Base-by-base conservation (phyloP, 768 basidiomycete genomes). In the Leccinum variicolor region DNA sequence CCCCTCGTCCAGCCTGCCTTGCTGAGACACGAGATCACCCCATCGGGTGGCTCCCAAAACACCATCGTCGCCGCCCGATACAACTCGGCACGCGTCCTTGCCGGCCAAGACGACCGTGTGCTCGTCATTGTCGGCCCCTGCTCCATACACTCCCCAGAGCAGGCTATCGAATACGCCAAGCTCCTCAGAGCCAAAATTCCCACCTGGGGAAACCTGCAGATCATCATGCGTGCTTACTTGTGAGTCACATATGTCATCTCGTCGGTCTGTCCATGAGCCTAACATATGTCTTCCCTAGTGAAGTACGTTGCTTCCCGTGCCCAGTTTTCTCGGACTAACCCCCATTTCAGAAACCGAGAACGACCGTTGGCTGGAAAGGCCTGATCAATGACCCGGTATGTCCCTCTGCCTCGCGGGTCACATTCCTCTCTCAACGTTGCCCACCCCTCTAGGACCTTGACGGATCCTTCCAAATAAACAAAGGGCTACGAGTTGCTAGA, bases 171-270 rank as follows among this genome's bases (percentile, higher is more conserved):
- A 64, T 94, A 94, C 67, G 92, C 91, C 13, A 76, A 75, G n/a
- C 78, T 85, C 48, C 82, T 91, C 69, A 89, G 82, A 69, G 77
- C 75, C 4, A 89, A 86, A 75, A 80, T 87, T 46, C 77, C 81
- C 17, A 73, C 78, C 19, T 89, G 85, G 83, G 79, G 78, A 53
- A 90, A 94, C 65, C 79, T 99, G 51, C 79, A 90, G 66, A 89
- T 99, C 69, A 76, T 98, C 73, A 99, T 99, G 97, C 84, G 97
- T 43, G 87, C 92, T 55, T 98, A 98, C 82, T 98, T 92, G 93
- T 95, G 68, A 72, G 93, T 84, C n/a, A 33, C 58, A 59, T 39
- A 26, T 50, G 33, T 55, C 17, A 9, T 3, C 7, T 17, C 50
- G 34, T 56, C 15, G 8, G 19, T 17, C 6, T 28, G 39, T 66